A percentile compares a stretch with the other conserved stretches of the same genome.
Conservation (phyloP, 23 red algal species). For the Gracilaria gracilis region DNA sequence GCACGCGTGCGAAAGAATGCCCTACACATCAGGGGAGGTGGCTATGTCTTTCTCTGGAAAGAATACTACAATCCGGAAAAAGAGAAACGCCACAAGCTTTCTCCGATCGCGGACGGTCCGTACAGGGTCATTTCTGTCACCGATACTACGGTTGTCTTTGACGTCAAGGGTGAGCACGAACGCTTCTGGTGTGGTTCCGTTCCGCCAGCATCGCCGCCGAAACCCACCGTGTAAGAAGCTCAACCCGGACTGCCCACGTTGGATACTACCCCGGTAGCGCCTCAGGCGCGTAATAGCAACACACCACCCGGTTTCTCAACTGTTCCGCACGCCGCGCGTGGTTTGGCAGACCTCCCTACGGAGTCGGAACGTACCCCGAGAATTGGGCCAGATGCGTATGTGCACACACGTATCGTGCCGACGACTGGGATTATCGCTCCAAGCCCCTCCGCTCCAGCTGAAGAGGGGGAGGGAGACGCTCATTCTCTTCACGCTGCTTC, state of each 20-base stretch:
- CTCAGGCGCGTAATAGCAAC: too few relatives aligned
- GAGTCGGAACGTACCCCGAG: too few relatives aligned
- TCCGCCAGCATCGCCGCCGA: neutral
- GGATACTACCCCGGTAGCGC: too few relatives aligned
- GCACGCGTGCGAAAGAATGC: neutral
- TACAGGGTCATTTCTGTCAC: neutral
- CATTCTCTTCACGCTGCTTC: too few relatives aligned
- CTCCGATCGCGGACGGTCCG: slow-evolving; percentile 19
- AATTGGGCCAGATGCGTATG: too few relatives aligned
- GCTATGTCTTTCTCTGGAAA: slow-evolving; percentile 19
- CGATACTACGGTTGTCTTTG: neutral
- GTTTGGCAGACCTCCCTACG: too few relatives aligned
- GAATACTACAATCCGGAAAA: neutral
- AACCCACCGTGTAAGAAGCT: too few relatives aligned
- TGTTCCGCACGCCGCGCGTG: too few relatives aligned
- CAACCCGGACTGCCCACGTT: neutral
- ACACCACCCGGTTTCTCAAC: too few relatives aligned
- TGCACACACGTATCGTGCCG: neutral
- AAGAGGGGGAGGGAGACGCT: neutral
- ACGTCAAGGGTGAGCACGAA: slow-evolving; percentile 3
- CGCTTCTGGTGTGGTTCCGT: neutral
- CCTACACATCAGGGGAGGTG: neutral
- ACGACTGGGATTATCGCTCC: neutral
- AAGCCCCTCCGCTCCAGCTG: neutral
- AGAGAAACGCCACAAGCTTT: neutral